Conservation (phyloP, 2,329 filamentous ascomycete genomes). For the Pseudogymnoascus sp. region DNA sequence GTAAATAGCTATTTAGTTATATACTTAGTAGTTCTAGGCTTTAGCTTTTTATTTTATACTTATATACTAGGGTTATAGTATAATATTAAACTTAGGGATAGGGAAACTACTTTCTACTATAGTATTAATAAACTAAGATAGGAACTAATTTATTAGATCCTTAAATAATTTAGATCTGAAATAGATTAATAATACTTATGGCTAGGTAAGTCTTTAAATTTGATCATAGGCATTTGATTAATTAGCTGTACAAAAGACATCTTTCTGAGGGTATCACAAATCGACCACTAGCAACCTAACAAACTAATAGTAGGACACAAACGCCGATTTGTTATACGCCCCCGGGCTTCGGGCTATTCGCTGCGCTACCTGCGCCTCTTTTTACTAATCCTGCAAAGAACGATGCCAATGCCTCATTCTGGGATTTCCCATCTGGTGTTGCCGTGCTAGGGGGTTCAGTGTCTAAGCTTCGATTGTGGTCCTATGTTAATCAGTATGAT, state of each 20-base stretch:
- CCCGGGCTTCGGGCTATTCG: constrained; percentile 26
- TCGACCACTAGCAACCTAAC: not conserved
- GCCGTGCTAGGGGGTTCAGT: constrained; percentile 27
- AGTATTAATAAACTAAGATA: not conserved
- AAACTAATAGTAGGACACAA: not conserved
- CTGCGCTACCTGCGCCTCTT: constrained; percentile 32
- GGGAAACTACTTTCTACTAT: too few species aligned
- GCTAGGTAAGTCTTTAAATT: not conserved
- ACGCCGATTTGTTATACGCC: not conserved
- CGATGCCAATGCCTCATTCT: constrained; percentile 50
- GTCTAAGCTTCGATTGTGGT: constrained; percentile 27
- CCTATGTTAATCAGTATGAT: constrained; percentile 9
- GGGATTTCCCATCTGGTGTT: constrained; percentile 38
- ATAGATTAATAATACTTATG: not conserved
- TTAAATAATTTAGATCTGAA: not conserved
- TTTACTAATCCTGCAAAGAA: constrained; percentile 54
- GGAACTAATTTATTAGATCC: not conserved
- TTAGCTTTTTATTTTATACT: too few species aligned
- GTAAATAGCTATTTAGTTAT: too few species aligned
- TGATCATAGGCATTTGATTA: not conserved
- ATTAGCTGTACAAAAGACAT: not conserved
- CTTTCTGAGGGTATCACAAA: not conserved
- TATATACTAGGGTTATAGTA: too few species aligned
- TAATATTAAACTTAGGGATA: not conserved
- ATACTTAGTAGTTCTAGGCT: too few species aligned